phyloP scores from a whole-genome alignment of 306 rosid species.

The Senna tora region DNA sequence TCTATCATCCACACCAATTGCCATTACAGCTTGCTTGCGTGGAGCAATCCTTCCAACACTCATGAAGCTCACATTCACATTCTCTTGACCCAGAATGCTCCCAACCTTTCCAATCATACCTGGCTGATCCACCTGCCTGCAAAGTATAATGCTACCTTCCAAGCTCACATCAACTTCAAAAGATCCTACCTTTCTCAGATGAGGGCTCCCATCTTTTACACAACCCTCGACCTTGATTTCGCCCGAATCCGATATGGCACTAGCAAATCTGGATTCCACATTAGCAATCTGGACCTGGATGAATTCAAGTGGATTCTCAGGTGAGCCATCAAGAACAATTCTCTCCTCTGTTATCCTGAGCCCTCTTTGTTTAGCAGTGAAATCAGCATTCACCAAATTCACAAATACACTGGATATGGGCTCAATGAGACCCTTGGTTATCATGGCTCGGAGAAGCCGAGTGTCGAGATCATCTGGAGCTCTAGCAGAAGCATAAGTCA shows the following conservation, averaged over 20 bases:
- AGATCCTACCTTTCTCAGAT: slow-evolving; percentile 91
- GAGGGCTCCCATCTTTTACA: slow-evolving; percentile 92
- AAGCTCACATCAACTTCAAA: slow-evolving; percentile 94
- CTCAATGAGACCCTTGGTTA: slow-evolving; percentile 94
- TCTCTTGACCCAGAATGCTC: slow-evolving; percentile 84
- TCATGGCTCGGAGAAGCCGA: slow-evolving; percentile 97
- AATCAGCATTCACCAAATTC: slow-evolving; percentile 95
- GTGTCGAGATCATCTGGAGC: slow-evolving; percentile 98
- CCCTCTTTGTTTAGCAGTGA: slow-evolving; percentile 97
- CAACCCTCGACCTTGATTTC: slow-evolving; percentile 87
- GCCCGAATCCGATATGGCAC: slow-evolving; percentile 88
- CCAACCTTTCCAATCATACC: slow-evolving; percentile 95
- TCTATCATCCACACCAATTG: slow-evolving; percentile 92
- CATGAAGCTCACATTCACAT: slow-evolving; percentile 98
- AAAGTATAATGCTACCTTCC: slow-evolving; percentile 90
- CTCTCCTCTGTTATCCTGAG: slow-evolving; percentile 84
- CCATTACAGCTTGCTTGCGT: slow-evolving; percentile 99
- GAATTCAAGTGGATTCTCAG: slow-evolving; percentile 82
- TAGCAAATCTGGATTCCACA: slow-evolving; percentile 89
- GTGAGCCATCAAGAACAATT: slow-evolving; percentile 79
- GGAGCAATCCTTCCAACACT: slow-evolving; percentile 98
- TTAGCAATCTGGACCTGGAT: slow-evolving; percentile 93
- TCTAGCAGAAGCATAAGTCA: slow-evolving; percentile 82
- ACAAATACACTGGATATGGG: slow-evolving; percentile 91
- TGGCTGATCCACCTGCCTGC: slow-evolving; percentile 98